Evolutionary conservation across 2,329 filamentous ascomycete species (phyloP), one percentile per base, ranked within the genome.

Genomic region (Hypoxylon sp.): DNA sequence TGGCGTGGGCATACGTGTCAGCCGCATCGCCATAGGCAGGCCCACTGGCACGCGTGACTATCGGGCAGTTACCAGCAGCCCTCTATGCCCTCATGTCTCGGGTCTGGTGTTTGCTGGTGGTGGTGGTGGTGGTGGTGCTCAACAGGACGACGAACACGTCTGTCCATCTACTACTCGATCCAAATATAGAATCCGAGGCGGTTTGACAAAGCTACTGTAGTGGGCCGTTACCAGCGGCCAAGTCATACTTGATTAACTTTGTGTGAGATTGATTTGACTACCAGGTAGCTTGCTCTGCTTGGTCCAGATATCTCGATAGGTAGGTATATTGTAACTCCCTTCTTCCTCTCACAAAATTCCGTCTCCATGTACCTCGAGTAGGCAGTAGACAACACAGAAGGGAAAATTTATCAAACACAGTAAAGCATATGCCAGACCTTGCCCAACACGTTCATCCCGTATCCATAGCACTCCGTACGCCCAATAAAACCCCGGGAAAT

Each of bases 401-500:
- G 38, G 38, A 49, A 51, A 44, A 51, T 45, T 48, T 57, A 55
- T 32, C 50, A 60, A 57, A 53, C 18, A 33, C 20, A 67, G 32
- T n/a, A 67, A 38, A 61, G 58, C 16, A 57, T 40, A 48, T 58
- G 61, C 62, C 58, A 52, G 38, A 57, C 48, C 53, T 50, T 48
- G 52, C 49, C 59, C 49, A 59, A 26, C 52, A 64, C 59, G 44
- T 65, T 55, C 66, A 64, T 61, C 55, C 63, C 59, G 48, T 59
- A 55, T 26, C 59, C 33, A 46, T 53, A 55, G 24, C 63, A 68
- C 66, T 64, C 66, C 66, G 44, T 66, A 66, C 66, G 66, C 66
- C 66, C 59, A 46, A 48, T 40, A 51, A 48, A 60, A 45, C 12
- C 28, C 51, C 42, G 30, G 45, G 52, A 51, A 64, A 64, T 51